Evolutionary conservation across 129 eudicot genomes (phyloP).

Genomic region (Escallonia rubra): DNA sequence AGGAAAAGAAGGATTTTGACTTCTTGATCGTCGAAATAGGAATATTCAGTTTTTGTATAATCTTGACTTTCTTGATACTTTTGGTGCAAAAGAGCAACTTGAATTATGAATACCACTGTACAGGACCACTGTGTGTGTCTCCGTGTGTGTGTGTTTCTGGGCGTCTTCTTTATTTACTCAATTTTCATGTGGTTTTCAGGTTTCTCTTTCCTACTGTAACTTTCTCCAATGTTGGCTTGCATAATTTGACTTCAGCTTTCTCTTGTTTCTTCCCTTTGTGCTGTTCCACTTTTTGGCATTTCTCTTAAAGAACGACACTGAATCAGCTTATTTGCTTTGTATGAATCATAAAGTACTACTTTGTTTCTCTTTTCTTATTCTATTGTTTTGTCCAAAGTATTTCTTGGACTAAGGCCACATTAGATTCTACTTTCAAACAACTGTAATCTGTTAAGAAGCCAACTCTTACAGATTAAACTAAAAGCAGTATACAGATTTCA

Average conservation of each 20-base stretch:
- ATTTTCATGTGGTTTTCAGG: neutral
- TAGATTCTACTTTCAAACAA: too few species aligned
- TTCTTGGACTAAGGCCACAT: too few species aligned
- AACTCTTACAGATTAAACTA: too few species aligned
- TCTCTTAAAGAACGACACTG: conserved; percentile 3
- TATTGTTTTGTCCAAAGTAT: neutral
- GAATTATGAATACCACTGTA: neutral
- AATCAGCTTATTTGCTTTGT: neutral
- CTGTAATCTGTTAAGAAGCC: too few species aligned
- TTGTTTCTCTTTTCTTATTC: neutral
- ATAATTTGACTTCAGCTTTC: conserved; percentile 5
- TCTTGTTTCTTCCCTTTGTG: conserved; percentile 3
- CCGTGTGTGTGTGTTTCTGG: neutral
- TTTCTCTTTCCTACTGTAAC: neutral
- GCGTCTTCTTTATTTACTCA: conserved; percentile 4
- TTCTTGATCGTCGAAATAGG: too few species aligned
- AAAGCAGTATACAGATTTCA: neutral
- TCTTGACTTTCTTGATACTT: conserved; percentile 14
- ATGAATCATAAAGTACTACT: neutral
- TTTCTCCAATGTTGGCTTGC: neutral
- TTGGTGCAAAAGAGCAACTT: conserved; percentile 13
- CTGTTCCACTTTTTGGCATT: neutral
- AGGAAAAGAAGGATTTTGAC: too few species aligned
- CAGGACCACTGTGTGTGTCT: neutral
- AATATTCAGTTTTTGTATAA: too few species aligned